Base-by-base conservation (phyloP, 2,329 filamentous ascomycete genomes). In the Fusarium temperatum region DNA sequence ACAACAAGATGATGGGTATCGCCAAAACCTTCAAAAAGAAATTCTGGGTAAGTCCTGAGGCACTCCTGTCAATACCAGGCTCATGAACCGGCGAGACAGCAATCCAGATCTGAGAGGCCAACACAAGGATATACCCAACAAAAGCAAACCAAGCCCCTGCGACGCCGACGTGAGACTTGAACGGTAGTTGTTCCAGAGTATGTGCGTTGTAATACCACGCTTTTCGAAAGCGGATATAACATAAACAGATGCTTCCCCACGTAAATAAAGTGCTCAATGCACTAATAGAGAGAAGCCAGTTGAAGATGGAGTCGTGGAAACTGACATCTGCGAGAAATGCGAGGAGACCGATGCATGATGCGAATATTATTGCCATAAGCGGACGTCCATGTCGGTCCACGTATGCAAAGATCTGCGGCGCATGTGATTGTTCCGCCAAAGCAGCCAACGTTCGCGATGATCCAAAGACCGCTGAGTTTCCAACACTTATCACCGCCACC, bases 391-490 rank as follows among this genome's bases (percentile, higher is more conserved):
- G 89, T 54, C 92, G 91, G 83, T 96, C 95, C 75, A 96, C 91
- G 82, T 96, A 98, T 63, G 90, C 90, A 50, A 98, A 87, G 73
- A 95, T 86, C 67, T 85, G 87, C 11, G 95, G 95, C 0, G 94
- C 95, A 81, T 96, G 94, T 53, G 91, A 89, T 81, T 97, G 94
- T 81, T 98, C 94, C 36, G 95, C 95, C 2, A 98, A 88, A 3
- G 95, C 95, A 36, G 94, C 94, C 4, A 98, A 89, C 1, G 95
- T 98, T 76, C 96, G 91, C 2, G 94, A 97, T 17, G 94, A 96
- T 35, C 95, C 96, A 79, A 97, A 98, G 66, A 98, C 92, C 70
- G 95, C 91, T 6, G 94, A 96, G 82, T 98, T 98, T 56, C 95
- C 95, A 65, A 98, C 95, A 3, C 94, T 97, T 36, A 98, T 86